These are phyloP conservation scores for Cladorrhinum sp. DNA, from an alignment of 2,329 filamentous ascomycete species.

Conservation along the genomic window DNA sequence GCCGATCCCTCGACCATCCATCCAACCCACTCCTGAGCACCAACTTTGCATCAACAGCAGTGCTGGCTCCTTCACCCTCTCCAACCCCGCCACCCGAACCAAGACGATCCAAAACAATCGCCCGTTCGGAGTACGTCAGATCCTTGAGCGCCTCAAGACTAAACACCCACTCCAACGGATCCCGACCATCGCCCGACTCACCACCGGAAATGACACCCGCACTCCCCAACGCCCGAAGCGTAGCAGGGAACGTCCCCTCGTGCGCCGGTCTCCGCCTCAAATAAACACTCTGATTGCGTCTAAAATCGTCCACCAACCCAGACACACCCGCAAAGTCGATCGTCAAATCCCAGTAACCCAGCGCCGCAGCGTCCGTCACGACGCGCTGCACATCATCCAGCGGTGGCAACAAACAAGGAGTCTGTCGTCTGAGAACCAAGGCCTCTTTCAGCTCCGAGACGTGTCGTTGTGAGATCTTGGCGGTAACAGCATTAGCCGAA, in stretches of 20 bases:
- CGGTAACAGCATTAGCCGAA: constrained; percentile 37
- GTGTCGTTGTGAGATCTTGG: constrained; percentile 28
- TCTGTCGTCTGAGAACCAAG: constrained; percentile 41
- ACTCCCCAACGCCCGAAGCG: constrained; percentile 62
- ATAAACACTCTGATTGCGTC: constrained; percentile 67
- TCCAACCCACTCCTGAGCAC: constrained; percentile 54
- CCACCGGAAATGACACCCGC: constrained; percentile 40
- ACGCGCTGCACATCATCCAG: constrained; percentile 60
- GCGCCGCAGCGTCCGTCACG: constrained; percentile 56
- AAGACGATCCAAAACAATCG: constrained; percentile 53
- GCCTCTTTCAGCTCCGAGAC: constrained; percentile 29
- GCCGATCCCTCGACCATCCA: constrained; percentile 38
- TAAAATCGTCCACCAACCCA: constrained; percentile 61
- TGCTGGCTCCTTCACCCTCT: constrained; percentile 38
- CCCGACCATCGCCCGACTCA: constrained; percentile 30
- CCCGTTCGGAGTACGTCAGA: constrained; percentile 64
- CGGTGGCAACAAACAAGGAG: constrained; percentile 62
- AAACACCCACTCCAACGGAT: constrained; percentile 73
- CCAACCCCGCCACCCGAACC: constrained; percentile 48
- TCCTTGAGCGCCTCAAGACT: constrained; percentile 51
- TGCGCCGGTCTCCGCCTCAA: constrained; percentile 68
- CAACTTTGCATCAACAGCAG: constrained; percentile 66
- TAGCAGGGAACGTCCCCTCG: constrained; percentile 69
- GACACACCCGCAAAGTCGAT: constrained; percentile 68
- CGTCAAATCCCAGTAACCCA: constrained; percentile 75